Evolutionary conservation across 73 alveolate species (phyloP), one percentile per base, ranked within the genome.

Genomic region (Paramecium octaurelia): DNA sequence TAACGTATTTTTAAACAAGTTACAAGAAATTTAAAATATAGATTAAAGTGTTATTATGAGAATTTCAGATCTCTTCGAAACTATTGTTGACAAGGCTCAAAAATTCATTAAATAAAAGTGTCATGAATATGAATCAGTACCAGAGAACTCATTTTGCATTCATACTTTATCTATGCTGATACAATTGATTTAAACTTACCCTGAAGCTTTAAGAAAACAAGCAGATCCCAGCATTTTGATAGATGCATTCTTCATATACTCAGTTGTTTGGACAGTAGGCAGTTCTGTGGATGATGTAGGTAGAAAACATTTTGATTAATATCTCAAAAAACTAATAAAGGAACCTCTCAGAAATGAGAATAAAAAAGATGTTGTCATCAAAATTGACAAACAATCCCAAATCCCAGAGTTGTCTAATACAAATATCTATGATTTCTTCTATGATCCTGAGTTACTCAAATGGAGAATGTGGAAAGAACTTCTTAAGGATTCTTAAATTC

Each of bases 241-340:
- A 57, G 99, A 97, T 93, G 96, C 97, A 92, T 92, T 92, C 86
- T 97, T 97, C 93, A 92, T 97, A 23, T 97, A 93, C 58, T 90
- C 97, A 59, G 43, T 96, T 24, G 69, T 97, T 1, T 97, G 99
- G 99, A 96, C 98, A 12, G 92, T 97, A 77, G 99, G 99, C 5
- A n/a, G 98, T 95, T 24, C 95, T 94, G 88, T 96, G n/a, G 97
- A 97, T 93, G 98, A 95, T 80, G 69, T 88, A 58, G 98, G 98
- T 60, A 68, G 98, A 80, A 95, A 96, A 64, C 94, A 95, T 29
- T 97, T 96, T 92, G 96, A 96, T 86, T 93, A 93, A 75, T 92
- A 94, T 69, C 92, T 93, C 27, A 85, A 95, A 85, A 93, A 95
- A 91, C 68, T 92, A 77, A 80, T 94, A 18, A 80, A 93, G 50